Evolutionary conservation across 2,329 filamentous ascomycete genomes (phyloP).

Genomic region (Emergomyces africanus): DNA sequence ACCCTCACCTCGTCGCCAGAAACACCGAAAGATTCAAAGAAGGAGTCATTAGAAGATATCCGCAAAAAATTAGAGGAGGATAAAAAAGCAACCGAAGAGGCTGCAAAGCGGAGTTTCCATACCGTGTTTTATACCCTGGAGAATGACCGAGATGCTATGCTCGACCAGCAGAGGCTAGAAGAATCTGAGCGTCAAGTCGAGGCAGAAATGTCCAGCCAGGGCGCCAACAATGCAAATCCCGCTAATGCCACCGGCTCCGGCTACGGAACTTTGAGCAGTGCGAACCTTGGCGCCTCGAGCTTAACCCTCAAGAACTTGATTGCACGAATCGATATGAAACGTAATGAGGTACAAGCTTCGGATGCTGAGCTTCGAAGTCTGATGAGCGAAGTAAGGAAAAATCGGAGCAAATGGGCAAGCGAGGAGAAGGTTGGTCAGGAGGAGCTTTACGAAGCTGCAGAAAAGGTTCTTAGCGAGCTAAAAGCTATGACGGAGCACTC

Average conservation of each 20-base stretch:
- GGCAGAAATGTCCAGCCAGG: slow-evolving; percentile 69
- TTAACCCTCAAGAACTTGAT: slow-evolving; percentile 95
- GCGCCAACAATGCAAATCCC: slow-evolving; percentile 38
- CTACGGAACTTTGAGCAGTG: slow-evolving; percentile 80
- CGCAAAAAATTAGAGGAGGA: slow-evolving; percentile 88
- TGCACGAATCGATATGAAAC: slow-evolving; percentile 84
- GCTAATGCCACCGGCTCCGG: slow-evolving; percentile 46
- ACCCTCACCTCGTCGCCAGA: slow-evolving; percentile 50
- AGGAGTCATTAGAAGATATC: slow-evolving; percentile 68
- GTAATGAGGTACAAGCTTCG: slow-evolving; percentile 77
- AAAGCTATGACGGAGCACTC: slow-evolving; percentile 97
- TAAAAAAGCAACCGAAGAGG: slow-evolving; percentile 79
- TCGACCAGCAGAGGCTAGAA: slow-evolving; percentile 93
- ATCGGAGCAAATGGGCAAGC: slow-evolving; percentile 96
- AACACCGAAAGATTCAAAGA: slow-evolving; percentile 43
- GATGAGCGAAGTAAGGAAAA: slow-evolving; percentile 96
- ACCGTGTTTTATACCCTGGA: slow-evolving; percentile 92
- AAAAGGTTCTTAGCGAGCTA: slow-evolving; percentile 93
- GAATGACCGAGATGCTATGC: slow-evolving; percentile 89
- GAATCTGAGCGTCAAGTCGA: slow-evolving; percentile 94
- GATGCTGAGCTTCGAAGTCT: slow-evolving; percentile 83
- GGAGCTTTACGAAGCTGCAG: slow-evolving; percentile 89
- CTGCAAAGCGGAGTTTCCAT: slow-evolving; percentile 80
- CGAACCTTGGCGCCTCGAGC: slow-evolving; percentile 90
- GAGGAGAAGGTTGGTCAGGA: slow-evolving; percentile 97